Conservation (phyloP, 1,284 basidiomycete genomes). For the Meripilus lineatus region DNA sequence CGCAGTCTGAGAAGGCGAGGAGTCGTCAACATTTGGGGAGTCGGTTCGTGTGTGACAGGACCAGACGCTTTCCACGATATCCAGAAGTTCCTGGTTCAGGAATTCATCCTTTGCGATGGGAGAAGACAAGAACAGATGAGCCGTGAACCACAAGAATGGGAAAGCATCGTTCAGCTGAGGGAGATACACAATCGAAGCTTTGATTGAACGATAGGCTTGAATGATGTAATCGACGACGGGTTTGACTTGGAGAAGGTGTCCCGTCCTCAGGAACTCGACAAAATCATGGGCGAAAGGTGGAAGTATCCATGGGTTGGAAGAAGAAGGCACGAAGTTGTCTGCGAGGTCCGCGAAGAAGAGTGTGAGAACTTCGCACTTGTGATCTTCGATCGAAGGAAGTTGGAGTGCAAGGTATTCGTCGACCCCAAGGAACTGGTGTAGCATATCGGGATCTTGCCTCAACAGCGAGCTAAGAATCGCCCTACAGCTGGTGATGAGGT, state of each 20-base stretch:
- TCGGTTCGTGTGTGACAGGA: not conserved
- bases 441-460: not conserved
- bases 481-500: slow-evolving; percentile 5
- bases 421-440: slow-evolving; percentile 1
- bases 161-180: too few species aligned
- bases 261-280: not conserved
- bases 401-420: slow-evolving; percentile 3
- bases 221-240: not conserved
- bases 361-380: not conserved
- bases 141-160: slow-evolving; percentile 2
- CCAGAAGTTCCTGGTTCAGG: not conserved
- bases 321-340: not conserved
- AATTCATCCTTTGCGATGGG: not conserved
- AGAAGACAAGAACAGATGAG: not conserved
- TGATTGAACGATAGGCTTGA: not conserved
- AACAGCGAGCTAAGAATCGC: not conserved
- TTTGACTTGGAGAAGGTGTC: not conserved
- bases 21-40: not conserved
- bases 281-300: slow-evolving; percentile 1
- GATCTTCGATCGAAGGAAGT: not conserved
- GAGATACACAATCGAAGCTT: not conserved
- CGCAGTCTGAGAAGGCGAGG: not conserved
- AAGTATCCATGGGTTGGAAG: not conserved
- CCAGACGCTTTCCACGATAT: slow-evolving; percentile 1
- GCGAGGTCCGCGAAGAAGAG: slow-evolving; percentile 3